phyloP scores from a whole-genome alignment of 805 yeast genomes.

The Torulaspora microellipsoides region DNA sequence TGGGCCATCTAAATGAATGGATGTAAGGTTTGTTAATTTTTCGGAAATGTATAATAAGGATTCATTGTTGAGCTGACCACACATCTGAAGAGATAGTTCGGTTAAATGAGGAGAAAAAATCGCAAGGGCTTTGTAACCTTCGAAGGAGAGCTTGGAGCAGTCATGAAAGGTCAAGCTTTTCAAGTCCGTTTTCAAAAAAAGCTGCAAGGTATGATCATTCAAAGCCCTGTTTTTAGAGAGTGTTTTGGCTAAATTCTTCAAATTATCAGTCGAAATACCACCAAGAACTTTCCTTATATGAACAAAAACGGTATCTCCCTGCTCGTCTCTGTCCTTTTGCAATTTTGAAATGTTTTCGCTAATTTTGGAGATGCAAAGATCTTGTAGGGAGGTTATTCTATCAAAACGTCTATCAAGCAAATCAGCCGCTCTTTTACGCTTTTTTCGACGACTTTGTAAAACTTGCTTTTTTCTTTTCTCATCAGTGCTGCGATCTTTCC shows the following conservation, averaged over 20 bases:
- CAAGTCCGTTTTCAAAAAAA: constrained; percentile 63
- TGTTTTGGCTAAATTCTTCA: constrained; percentile 68
- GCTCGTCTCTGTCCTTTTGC: constrained; percentile 19
- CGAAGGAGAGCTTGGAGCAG: constrained; percentile 72
- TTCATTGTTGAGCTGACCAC: constrained; percentile 85
- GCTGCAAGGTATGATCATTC: constrained; percentile 61
- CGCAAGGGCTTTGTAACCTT: constrained; percentile 64
- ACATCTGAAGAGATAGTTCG: constrained; percentile 71
- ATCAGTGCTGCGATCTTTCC: not conserved
- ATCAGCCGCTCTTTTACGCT: constrained; percentile 81
- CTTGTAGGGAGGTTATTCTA: constrained; percentile 69
- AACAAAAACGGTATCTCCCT: constrained; percentile 13
- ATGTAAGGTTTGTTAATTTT: constrained; percentile 51
- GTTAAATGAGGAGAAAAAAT: constrained; percentile 73
- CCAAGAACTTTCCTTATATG: constrained; percentile 64
- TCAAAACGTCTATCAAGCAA: constrained; percentile 66
- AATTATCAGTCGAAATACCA: constrained; percentile 72
- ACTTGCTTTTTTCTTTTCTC: constrained; percentile 22
- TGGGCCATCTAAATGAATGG: constrained; percentile 79
- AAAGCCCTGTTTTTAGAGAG: constrained; percentile 78
- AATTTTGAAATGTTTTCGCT: constrained; percentile 38
- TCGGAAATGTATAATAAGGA: constrained; percentile 58
- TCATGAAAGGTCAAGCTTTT: constrained; percentile 77
- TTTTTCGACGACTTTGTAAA: constrained; percentile 60
- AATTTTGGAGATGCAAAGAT: constrained; percentile 67